These are phyloP conservation scores for Neurospora sp. DNA, from an alignment of 495 filamentous ascomycete genomes.

Conservation along the genomic window DNA sequence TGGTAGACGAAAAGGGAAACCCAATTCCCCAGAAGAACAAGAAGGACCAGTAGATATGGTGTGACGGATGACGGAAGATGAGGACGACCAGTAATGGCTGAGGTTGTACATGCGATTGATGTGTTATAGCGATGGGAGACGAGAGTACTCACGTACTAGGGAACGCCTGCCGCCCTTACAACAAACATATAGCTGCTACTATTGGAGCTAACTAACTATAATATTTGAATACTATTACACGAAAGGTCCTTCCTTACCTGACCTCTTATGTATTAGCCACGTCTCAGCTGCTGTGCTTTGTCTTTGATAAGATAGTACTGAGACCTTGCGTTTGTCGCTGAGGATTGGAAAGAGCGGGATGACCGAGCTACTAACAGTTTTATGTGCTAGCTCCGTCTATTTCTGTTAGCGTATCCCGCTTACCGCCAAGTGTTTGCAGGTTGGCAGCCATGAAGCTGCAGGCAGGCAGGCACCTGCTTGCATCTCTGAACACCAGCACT, in stretches of 20 bases:
- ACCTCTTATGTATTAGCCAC: neutral
- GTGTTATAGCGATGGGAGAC: neutral
- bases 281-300: neutral
- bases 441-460: neutral
- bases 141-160: neutral
- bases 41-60: slow-evolving; percentile 2
- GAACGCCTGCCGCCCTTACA: neutral
- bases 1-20: slow-evolving; percentile 16
- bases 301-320: neutral
- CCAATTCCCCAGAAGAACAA: slow-evolving; percentile 5
- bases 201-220: neutral
- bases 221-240: neutral
- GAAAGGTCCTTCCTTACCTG: neutral
- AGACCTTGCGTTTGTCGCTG: neutral
- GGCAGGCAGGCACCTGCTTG: neutral
- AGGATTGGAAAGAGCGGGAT: neutral
- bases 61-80: neutral
- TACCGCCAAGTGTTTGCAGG: neutral
- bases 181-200: neutral
- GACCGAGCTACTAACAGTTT: neutral
- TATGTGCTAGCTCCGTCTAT: neutral
- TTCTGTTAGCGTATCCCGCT: neutral
- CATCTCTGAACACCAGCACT: neutral
- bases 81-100: neutral
- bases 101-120: neutral